Evolutionary conservation across 2,329 filamentous ascomycete genomes (phyloP).

Genomic region (Neonectria punicea): DNA sequence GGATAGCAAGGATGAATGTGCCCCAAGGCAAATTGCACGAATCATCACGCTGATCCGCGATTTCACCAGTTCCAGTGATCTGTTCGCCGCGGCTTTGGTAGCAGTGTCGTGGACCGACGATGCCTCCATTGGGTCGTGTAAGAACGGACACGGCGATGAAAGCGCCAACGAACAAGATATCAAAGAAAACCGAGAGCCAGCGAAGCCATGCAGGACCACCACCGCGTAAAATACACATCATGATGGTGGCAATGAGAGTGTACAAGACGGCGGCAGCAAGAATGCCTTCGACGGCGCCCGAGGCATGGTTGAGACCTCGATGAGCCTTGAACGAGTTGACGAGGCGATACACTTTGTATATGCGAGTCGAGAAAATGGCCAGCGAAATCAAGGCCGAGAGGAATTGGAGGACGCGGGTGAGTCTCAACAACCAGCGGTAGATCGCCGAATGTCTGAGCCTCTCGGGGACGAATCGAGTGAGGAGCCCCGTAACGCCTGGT

Average conservation of each 20-base stretch:
- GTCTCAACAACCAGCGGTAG: background rate
- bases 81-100: background rate
- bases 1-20: background rate
- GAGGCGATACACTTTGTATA: background rate
- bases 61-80: background rate
- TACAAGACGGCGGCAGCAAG: slow-evolving; percentile 32
- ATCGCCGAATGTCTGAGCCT: background rate
- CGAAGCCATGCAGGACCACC: slow-evolving; percentile 17
- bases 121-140: background rate
- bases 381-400: background rate
- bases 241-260: slow-evolving; percentile 23
- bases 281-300: slow-evolving; percentile 33
- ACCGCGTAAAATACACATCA: slow-evolving; percentile 15
- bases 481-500: background rate
- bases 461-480: background rate
- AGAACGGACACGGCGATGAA: background rate
- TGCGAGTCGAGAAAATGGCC: background rate
- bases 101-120: background rate
- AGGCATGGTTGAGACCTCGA: slow-evolving; percentile 22
- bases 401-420: background rate
- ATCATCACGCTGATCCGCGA: background rate
- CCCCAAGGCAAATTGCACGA: background rate
- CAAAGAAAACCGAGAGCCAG: background rate
- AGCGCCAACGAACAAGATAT: background rate
- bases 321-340: slow-evolving; percentile 6